These are phyloP conservation scores for Aspergillus ruber DNA, from an alignment of 2,329 filamentous ascomycete species.

Conservation along the genomic window DNA sequence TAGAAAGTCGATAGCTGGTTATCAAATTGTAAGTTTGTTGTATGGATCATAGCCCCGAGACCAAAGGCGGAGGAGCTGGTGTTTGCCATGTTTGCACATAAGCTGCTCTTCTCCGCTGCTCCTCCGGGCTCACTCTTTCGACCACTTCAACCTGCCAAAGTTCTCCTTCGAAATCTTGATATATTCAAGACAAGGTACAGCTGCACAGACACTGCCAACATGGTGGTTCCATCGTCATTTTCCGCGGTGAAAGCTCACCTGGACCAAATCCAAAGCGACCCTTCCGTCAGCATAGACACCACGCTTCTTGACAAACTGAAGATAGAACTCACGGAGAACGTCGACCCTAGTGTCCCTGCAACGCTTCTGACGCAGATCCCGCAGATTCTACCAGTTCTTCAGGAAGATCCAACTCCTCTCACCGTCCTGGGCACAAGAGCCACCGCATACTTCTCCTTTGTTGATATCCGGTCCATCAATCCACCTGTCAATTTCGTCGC, in stretches of 20 bases:
- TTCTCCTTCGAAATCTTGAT: neutral
- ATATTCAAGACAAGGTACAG: neutral
- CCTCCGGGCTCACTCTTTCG: neutral
- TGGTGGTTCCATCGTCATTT: constrained; percentile 32
- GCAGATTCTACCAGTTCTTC: constrained; percentile 45
- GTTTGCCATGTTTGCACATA: constrained; percentile 28
- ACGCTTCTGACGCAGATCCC: constrained; percentile 43
- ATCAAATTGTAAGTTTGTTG: constrained; percentile 1
- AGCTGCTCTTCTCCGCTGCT: constrained; percentile 18
- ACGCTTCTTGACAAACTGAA: constrained; percentile 47
- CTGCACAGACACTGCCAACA: constrained; percentile 8
- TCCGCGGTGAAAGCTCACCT: constrained; percentile 37
- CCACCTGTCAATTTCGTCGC: constrained; percentile 49
- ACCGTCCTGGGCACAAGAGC: constrained; percentile 48
- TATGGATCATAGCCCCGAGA: constrained; percentile 1
- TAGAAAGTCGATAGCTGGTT: neutral
- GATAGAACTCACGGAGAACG: constrained; percentile 35
- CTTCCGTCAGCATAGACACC: constrained; percentile 41
- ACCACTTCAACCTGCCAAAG: neutral
- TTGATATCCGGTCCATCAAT: constrained; percentile 43
- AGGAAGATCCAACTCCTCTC: constrained; percentile 53
- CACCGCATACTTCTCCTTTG: constrained; percentile 44
- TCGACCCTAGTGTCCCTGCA: constrained; percentile 31
- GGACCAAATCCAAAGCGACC: constrained; percentile 37
- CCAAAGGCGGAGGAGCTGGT: constrained; percentile 12